Evolutionary conservation across 371 early-diverging fungal species (phyloP).

Genomic region (Mucor plumbeus): DNA sequence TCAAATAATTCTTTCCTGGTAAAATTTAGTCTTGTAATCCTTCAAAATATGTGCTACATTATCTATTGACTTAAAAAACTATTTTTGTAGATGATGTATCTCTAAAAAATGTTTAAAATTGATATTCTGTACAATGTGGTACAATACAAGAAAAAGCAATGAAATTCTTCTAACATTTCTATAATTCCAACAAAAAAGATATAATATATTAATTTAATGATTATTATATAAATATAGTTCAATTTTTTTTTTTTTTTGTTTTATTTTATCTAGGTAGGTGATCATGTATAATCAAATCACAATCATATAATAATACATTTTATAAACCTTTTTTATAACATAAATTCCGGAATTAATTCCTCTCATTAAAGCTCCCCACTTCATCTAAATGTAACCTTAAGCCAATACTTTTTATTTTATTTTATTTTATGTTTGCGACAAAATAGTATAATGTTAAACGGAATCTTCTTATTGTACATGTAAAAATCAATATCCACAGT

Average conservation of each 20-base stretch:
- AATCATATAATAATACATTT: neutral
- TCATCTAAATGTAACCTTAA: neutral
- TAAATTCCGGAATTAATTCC: neutral
- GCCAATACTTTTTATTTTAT: neutral
- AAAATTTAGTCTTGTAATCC: slow-evolving; percentile 1
- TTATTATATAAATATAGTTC: neutral
- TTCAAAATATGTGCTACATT: slow-evolving; percentile 1
- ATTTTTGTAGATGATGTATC: neutral
- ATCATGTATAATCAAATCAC: neutral
- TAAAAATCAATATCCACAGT: neutral
- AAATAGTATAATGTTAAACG: no score
- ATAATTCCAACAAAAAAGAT: neutral
- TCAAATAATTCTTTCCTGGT: neutral
- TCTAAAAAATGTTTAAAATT: slow-evolving; percentile 1
- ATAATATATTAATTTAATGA: neutral
- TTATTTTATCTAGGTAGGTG: neutral
- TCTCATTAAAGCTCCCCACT: neutral
- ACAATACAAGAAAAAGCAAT: neutral
- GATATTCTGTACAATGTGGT: slow-evolving; percentile 4
- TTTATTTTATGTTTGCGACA: neutral
- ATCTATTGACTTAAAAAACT: neutral
- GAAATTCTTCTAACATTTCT: neutral
- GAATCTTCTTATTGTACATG: neutral
- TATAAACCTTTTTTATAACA: no score
- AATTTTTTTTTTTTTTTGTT: neutral